Base-by-base conservation (phyloP, 2,329 filamentous ascomycete genomes). In the Aspergillaceae sp. region DNA sequence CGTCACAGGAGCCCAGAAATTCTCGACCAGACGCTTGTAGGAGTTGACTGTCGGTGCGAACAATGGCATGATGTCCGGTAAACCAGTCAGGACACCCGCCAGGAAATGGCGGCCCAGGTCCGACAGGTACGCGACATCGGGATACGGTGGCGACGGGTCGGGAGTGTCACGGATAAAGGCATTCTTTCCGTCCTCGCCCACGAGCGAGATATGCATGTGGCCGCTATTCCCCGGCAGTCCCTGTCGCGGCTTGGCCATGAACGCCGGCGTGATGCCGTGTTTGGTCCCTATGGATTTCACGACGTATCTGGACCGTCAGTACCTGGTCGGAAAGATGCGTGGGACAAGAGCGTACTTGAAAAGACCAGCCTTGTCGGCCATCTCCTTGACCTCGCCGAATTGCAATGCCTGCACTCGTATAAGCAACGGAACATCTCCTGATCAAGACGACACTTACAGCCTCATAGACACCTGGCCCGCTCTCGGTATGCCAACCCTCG, bases 1-100 rank as follows among this genome's bases (percentile, higher is more conserved):
- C 0, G 91, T 96, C 4, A 98, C 92, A 0, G 92, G 92, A 0
- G 92, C 92, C 92, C 92, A 98, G 70, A 96, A 97, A 71, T 97
- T 97, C 73, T 98, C 92, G 2, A 98, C 92, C 0, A 98, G 78
- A 3, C 92, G 84, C 72, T 98, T 98, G 76, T 98, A 98, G 51
- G 87, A 94, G 76, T 98, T 98, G 61, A 98, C 80, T 1, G 88
- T 98, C 0, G 92, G 92, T 1, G 91, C 92, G 8, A 98, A 75
- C 48, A 97, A 75, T 1, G 92, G 92, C 92, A 98, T 98, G 55
- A 97, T 81, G 61, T 96, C 88, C 2, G 92, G 88, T 3, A 98
- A 77, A 9, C 91, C 92, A 27, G 87, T 84, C 0, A 98, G 76
- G 1, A 98, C 69, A 5, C 92, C 92, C 0, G 92, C 92, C 0